phyloP scores from a whole-genome alignment of 441 rosid genomes.

The Jatropha podagrica region DNA sequence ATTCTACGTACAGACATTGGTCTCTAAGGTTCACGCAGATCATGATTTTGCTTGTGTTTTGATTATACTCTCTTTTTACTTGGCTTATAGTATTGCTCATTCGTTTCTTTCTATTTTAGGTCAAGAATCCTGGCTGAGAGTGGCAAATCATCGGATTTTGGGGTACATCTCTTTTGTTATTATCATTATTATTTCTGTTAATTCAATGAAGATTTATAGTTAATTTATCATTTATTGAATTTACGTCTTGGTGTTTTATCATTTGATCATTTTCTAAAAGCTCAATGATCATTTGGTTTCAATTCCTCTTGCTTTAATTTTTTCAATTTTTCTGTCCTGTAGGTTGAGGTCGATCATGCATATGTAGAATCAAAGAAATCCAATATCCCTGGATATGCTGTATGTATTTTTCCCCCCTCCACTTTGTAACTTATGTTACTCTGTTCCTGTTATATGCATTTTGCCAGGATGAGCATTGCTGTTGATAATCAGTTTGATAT shows the following conservation, averaged over 20 bases:
- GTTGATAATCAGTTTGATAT: too few species aligned
- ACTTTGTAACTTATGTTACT: background rate
- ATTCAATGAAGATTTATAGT: background rate
- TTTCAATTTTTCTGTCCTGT: conserved; percentile 17
- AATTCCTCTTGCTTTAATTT: conserved; percentile 1
- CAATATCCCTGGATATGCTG: conserved; percentile 85
- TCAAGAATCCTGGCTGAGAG: conserved; percentile 40
- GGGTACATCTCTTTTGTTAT: conserved; percentile 33
- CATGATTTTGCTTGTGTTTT: background rate
- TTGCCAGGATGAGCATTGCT: too few species aligned
- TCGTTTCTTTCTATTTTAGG: conserved; percentile 27
- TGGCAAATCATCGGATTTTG: conserved; percentile 42
- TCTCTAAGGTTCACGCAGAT: conserved; percentile 47
- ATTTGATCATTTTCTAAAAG: background rate
- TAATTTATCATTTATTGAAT: background rate
- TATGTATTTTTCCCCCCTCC: conserved; percentile 39
- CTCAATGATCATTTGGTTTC: background rate
- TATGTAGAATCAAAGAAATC: conserved; percentile 47
- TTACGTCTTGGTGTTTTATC: conserved; percentile 1
- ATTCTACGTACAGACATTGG: conserved; percentile 71
- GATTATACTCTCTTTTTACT: background rate
- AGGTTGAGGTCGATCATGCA: conserved; percentile 56
- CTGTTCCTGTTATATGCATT: background rate
- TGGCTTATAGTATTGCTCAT: background rate
- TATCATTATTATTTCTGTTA: background rate